Percentiles rank a stretch among this genome's conserved stretches.
Evolutionary conservation across 2,329 filamentous ascomycete genomes (phyloP).

Genomic region (Aspergillus vadensis): DNA sequence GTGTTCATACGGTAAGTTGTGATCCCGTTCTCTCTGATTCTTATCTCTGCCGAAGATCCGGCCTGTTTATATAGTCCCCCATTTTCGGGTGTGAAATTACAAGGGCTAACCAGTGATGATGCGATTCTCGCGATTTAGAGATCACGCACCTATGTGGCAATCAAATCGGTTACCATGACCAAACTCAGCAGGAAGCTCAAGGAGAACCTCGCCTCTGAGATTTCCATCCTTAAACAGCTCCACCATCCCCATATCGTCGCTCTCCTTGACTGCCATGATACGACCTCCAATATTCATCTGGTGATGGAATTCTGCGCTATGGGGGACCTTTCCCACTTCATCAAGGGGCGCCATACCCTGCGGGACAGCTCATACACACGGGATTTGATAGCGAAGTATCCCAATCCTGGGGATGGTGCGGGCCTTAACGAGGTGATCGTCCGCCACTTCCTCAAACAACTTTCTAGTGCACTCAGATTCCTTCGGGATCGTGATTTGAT

Average conservation of each 20-base stretch:
- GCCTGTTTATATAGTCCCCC: neutral
- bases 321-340: conserved; percentile 91
- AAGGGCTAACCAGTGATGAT: conserved; percentile 16
- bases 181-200: conserved; percentile 95
- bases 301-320: conserved; percentile 99
- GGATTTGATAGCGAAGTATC: conserved; percentile 93
- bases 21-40: neutral
- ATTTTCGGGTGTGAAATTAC: neutral
- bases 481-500: conserved; percentile 82
- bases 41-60: neutral
- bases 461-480: conserved; percentile 88
- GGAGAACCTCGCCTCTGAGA: conserved; percentile 93
- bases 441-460: conserved; percentile 93
- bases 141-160: conserved; percentile 79
- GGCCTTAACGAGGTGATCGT: conserved; percentile 90
- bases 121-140: conserved; percentile 54
- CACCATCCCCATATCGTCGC: conserved; percentile 97
- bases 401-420: conserved; percentile 76
- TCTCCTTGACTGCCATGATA: conserved; percentile 91
- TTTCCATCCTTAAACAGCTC: conserved; percentile 89
- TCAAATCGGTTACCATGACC: conserved; percentile 91
- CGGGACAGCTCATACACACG: conserved; percentile 75
- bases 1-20: conserved; percentile 73
- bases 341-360: conserved; percentile 86
- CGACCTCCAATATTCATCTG: conserved; percentile 84